Evolutionary conservation across 2,329 filamentous ascomycete species (phyloP).

Genomic region (Emergomyces orientalis): DNA sequence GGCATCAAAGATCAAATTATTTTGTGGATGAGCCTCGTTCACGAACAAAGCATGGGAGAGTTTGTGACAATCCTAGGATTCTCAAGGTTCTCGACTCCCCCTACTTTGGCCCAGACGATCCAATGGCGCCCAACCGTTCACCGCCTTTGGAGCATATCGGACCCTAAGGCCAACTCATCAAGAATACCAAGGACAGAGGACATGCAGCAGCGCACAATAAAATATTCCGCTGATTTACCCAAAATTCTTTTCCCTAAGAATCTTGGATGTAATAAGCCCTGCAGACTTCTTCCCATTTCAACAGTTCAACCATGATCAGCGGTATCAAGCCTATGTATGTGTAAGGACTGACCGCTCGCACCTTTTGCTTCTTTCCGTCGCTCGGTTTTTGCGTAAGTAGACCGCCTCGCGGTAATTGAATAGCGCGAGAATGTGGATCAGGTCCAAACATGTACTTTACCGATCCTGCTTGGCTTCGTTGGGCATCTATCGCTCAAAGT

Average conservation of each 20-base stretch:
- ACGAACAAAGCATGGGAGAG: not conserved
- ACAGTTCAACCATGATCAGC: slow-evolving; percentile 2
- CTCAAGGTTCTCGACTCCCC: not conserved
- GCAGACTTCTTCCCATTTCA: not conserved
- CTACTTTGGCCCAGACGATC: not conserved
- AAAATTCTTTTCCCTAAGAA: not conserved
- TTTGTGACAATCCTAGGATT: not conserved
- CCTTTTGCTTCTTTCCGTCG: not conserved
- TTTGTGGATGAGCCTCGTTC: not conserved
- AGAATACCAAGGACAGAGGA: slow-evolving; percentile 3
- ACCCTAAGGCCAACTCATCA: slow-evolving; percentile 7
- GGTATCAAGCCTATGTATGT: not conserved
- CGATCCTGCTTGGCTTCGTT: slow-evolving; percentile 3
- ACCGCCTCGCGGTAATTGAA: slow-evolving; percentile 6
- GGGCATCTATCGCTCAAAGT: not conserved
- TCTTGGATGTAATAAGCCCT: not conserved
- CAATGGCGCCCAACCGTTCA: slow-evolving; percentile 4
- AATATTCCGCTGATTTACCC: not conserved
- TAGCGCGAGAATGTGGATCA: not conserved
- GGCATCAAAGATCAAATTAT: not conserved
- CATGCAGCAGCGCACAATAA: slow-evolving; percentile 5
- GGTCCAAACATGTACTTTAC: not conserved
- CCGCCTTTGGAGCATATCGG: slow-evolving; percentile 2
- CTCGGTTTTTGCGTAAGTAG: not conserved
- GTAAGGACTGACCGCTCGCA: slow-evolving; percentile 3